Conservation (phyloP, 306 rosid species). For the Dryas octopetala region DNA sequence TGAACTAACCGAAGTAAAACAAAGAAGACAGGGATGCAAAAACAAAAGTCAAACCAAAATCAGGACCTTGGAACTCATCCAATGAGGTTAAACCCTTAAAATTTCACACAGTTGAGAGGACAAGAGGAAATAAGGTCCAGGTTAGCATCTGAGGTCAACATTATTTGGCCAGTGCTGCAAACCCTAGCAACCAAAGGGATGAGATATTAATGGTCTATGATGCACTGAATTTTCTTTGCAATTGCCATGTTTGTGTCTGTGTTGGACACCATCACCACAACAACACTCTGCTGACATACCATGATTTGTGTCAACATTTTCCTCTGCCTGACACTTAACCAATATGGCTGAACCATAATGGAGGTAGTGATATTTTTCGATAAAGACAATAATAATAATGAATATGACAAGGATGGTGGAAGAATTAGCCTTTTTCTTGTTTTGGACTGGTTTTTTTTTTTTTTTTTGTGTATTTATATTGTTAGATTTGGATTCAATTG, state of each 20-base stretch:
- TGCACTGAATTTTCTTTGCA: not conserved
- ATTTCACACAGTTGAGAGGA: not conserved
- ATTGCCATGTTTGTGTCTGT: not conserved
- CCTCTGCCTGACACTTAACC: not conserved
- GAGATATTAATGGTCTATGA: not conserved
- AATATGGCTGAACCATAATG: not conserved
- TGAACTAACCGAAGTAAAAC: not conserved
- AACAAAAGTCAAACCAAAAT: not conserved
- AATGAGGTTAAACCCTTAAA: not conserved
- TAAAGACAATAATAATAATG: too few species aligned
- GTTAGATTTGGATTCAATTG: not conserved
- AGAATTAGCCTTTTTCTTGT: too few species aligned
- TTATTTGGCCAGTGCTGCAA: not conserved
- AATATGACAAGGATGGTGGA: too few species aligned
- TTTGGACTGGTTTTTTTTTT: too few species aligned
- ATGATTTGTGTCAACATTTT: not conserved
- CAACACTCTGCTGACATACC: not conserved
- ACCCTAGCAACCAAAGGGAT: not conserved
- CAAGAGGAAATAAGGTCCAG: not conserved
- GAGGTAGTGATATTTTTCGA: not conserved
- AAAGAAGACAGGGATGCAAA: not conserved
- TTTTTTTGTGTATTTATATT: too few species aligned
- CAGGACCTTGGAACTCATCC: not conserved
- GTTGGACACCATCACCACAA: not conserved
- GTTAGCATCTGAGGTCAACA: not conserved